Evolutionary conservation across 192 early-diverging fungal species (phyloP), one percentile per base, ranked within the genome.

Genomic region (Backusella macrospora): DNA sequence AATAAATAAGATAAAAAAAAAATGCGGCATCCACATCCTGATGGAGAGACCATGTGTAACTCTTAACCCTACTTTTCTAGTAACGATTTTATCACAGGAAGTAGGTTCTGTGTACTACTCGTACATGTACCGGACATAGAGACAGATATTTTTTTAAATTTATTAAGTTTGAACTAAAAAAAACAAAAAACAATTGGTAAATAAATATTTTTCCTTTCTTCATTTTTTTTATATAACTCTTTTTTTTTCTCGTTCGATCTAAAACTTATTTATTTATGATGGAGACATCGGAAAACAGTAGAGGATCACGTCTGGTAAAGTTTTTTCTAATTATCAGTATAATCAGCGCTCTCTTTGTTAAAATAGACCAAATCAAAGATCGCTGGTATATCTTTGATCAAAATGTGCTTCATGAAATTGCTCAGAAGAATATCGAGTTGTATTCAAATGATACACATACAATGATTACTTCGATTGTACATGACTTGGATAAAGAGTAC

Each of bases 371-470:
- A 44, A 65, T 76, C 59, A 78, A 71, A 12, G 74, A 84, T 21
- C 68, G 72, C 10, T 76, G 55, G 48, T 84, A 74, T 63, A 71
- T 81, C 15, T 81, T 84, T 72, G 83, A 84, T 45, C 83, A 72
- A 16, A 65, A 77, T n/a, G 55, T 62, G 9, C 72, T 82, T 40
- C 78, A 84, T 15, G 10, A 70, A 64, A 68, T 81, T 18, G 78
- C 83, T 13, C 59, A 80, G 46, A 47, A 70, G 29, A 76, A 77
- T 49, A 83, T 82, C 63, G 75, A 44, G 14, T 16, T 68, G 13
- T 71, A 84, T 62, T 69, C 66, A 14, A 84, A 79, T 39, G 55
- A 78, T 67, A 80, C 80, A 13, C 75, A 66, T 9, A 5, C 69
- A 26, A 68, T 83, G 68, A 72, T 84, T 26, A 62, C 64, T 37